Evolutionary conservation across 108 stramenopile species (phyloP).

Genomic region (Nitzschia palea): DNA sequence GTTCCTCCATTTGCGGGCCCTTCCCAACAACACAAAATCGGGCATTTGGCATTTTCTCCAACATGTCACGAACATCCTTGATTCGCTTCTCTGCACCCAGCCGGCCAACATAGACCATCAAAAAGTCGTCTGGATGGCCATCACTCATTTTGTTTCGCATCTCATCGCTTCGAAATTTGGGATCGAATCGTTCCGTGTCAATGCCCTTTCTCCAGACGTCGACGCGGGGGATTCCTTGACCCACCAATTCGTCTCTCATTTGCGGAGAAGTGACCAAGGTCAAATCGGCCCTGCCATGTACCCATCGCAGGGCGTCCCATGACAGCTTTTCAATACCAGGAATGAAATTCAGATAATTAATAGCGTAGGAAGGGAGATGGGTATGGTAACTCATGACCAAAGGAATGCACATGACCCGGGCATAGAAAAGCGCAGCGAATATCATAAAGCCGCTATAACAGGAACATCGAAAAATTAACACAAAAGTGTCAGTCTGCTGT

Average conservation of each 20-base stretch:
- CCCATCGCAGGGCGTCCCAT: constrained; percentile 75
- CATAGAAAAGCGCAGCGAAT: constrained; percentile 83
- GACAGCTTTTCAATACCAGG: constrained; percentile 77
- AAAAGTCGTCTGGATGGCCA: constrained; percentile 83
- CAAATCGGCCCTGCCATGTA: constrained; percentile 88
- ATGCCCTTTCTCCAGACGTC: constrained; percentile 96
- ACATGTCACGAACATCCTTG: constrained; percentile 77
- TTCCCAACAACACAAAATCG: constrained; percentile 71
- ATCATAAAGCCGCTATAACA: constrained; percentile 75
- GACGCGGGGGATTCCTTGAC: constrained; percentile 87
- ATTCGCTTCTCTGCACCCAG: constrained; percentile 93
- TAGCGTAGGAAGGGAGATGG: constrained; percentile 89
- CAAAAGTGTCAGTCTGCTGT: neutral
- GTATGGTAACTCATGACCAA: constrained; percentile 95
- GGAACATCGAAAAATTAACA: neutral
- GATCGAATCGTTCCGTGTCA: constrained; percentile 92
- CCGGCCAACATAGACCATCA: constrained; percentile 95
- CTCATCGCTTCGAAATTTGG: constrained; percentile 58
- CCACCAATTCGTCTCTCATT: constrained; percentile 80
- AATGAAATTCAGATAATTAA: constrained; percentile 81
- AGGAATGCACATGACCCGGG: constrained; percentile 79
- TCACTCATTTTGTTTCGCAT: constrained; percentile 84
- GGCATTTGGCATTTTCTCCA: constrained; percentile 74
- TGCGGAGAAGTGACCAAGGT: constrained; percentile 93
- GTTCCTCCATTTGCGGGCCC: constrained; percentile 65